A percentile compares a stretch with the other conserved stretches of the same genome.
Conservation (phyloP, 192 early-diverging fungal genomes). For the Gonapodya prolifera region DNA sequence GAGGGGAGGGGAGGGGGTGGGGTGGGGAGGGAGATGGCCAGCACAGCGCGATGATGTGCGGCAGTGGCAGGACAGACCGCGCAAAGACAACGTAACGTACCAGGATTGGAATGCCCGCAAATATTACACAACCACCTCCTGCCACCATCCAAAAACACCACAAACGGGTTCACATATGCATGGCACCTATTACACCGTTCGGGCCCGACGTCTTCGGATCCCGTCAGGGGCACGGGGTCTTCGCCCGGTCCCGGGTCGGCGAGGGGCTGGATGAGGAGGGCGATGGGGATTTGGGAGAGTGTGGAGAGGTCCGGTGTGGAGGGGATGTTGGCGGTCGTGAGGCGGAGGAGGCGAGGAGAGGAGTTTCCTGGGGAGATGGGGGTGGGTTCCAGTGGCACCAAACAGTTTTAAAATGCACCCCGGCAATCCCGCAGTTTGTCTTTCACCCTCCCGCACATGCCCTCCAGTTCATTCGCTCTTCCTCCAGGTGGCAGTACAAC, state of each 20-base stretch:
- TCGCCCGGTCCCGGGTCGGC: slow-evolving; percentile 69
- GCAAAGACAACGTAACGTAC: slow-evolving; percentile 16
- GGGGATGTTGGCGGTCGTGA: slow-evolving; percentile 80
- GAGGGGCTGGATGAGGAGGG: slow-evolving; percentile 81
- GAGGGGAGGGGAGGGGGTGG: too few relatives aligned
- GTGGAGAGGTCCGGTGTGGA: slow-evolving; percentile 65
- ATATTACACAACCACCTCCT: slow-evolving; percentile 88
- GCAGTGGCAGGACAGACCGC: background rate
- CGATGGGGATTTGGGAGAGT: slow-evolving; percentile 69
- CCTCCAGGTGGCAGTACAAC: too few relatives aligned
- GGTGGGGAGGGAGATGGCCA: too few relatives aligned
- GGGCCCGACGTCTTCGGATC: slow-evolving; percentile 77
- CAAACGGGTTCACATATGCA: slow-evolving; percentile 87
- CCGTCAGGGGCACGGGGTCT: slow-evolving; percentile 62
- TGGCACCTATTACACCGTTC: slow-evolving; percentile 83
- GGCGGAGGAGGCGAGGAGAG: slow-evolving; percentile 81
- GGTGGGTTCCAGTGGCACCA: too few relatives aligned
- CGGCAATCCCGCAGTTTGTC: too few relatives aligned
- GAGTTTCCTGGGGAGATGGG: slow-evolving; percentile 49
- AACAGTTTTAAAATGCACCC: too few relatives aligned
- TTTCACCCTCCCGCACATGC: too few relatives aligned
- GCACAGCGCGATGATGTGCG: too few relatives aligned
- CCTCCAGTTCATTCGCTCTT: too few relatives aligned
- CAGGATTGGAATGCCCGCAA: slow-evolving; percentile 76
- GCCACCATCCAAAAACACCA: slow-evolving; percentile 79